These are phyloP conservation scores for Flueggea neowawraea DNA, from an alignment of 441 rosid genomes.

Conservation along the genomic window DNA sequence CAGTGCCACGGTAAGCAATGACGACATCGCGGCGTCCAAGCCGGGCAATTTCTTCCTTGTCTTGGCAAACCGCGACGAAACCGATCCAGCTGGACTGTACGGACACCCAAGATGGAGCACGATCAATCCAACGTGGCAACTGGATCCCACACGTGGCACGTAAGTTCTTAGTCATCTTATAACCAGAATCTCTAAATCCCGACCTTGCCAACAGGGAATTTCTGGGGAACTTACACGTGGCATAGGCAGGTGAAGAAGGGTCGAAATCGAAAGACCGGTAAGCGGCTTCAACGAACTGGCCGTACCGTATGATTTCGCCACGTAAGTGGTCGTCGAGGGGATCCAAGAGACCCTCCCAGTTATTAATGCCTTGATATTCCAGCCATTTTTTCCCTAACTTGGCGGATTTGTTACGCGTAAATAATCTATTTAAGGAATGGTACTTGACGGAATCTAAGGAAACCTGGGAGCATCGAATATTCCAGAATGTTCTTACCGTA, in stretches of 20 bases:
- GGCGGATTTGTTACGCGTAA: not conserved
- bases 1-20: conserved; percentile 67
- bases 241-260: conserved; percentile 55
- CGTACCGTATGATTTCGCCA: conserved; percentile 65
- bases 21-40: conserved; percentile 75
- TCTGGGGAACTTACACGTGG: conserved; percentile 42
- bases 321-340: conserved; percentile 60
- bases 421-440: too few relatives aligned
- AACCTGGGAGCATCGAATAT: too few relatives aligned
- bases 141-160: conserved; percentile 60
- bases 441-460: too few relatives aligned
- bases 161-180: conserved; percentile 48
- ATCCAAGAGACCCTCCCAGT: conserved; percentile 64
- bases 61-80: conserved; percentile 78
- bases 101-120: conserved; percentile 50
- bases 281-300: conserved; percentile 63
- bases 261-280: conserved; percentile 69
- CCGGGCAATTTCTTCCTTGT: conserved; percentile 61
- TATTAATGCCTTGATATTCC: conserved; percentile 51
- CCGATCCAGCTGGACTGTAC: conserved; percentile 79
- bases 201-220: conserved; percentile 34
- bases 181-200: conserved; percentile 57
- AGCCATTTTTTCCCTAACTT: conserved; percentile 48
- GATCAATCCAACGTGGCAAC: conserved; percentile 59
- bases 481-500: too few relatives aligned